Evolutionary conservation across 257 asterid genomes (phyloP).

Genomic region (Datura wrightii): DNA sequence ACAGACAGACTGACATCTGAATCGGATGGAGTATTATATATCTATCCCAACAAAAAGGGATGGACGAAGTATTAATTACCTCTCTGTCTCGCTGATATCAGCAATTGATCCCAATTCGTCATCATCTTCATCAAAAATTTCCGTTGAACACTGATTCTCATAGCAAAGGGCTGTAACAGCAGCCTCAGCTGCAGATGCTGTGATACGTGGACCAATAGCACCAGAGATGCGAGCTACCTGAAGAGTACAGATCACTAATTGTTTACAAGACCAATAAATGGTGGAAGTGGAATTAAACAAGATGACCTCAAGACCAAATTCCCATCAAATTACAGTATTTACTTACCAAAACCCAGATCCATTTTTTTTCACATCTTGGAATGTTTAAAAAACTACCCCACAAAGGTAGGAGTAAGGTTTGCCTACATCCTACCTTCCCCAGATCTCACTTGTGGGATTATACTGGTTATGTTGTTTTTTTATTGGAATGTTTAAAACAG

Average conservation of each 20-base stretch:
- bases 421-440: too few relatives aligned
- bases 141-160: slow-evolving; percentile 86
- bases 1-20: not conserved
- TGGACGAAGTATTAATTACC: slow-evolving; percentile 46
- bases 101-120: slow-evolving; percentile 53
- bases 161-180: slow-evolving; percentile 87
- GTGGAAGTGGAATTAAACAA: slow-evolving; percentile 14
- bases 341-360: not conserved
- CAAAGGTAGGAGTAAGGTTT: too few relatives aligned
- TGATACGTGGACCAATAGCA: slow-evolving; percentile 71
- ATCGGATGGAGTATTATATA: slow-evolving; percentile 26
- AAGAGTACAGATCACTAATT: slow-evolving; percentile 8
- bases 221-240: slow-evolving; percentile 80
- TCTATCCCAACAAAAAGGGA: not conserved
- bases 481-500: not conserved
- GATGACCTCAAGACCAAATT: not conserved
- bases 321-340: not conserved
- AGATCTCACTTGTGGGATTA: too few relatives aligned
- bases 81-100: slow-evolving; percentile 47
- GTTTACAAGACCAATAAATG: not conserved
- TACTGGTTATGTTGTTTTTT: too few relatives aligned
- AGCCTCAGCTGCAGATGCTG: slow-evolving; percentile 90
- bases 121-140: slow-evolving; percentile 64
- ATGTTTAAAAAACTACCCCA: not conserved
- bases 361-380: not conserved